Conservation (phyloP, 495 filamentous ascomycete genomes). For the Tuber microsphaerosporum region DNA sequence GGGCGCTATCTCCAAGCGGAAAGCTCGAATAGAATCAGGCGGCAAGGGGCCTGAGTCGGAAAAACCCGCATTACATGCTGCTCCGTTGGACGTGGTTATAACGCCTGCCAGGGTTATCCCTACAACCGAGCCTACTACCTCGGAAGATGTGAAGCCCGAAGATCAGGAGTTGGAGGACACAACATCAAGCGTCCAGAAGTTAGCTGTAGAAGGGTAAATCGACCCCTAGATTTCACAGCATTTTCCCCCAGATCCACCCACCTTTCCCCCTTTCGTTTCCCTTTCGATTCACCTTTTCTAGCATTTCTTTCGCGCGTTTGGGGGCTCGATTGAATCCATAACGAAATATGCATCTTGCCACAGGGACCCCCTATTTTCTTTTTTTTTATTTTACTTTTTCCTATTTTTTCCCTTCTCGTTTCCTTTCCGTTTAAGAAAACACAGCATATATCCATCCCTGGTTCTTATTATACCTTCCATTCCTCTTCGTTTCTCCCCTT, state of each 20-base stretch:
- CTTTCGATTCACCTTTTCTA: neutral
- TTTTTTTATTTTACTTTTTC: neutral
- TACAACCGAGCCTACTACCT: neutral
- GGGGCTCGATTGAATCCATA: neutral
- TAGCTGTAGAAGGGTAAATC: neutral
- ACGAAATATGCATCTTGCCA: neutral
- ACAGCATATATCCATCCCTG: neutral
- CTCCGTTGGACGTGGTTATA: constrained; percentile 58
- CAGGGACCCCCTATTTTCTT: neutral
- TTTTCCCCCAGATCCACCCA: neutral
- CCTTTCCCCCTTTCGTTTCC: neutral
- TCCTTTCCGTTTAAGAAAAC: neutral
- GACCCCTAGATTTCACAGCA: neutral
- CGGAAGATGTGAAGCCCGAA: neutral
- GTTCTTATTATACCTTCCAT: neutral
- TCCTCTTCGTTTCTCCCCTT: neutral
- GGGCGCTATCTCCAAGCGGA: constrained; percentile 58
- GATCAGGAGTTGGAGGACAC: neutral
- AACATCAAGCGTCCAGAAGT: neutral
- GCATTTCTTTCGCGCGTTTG: neutral
- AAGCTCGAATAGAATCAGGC: constrained; percentile 46
- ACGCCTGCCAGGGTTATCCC: constrained; percentile 9
- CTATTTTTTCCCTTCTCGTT: neutral
- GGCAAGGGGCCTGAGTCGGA: constrained; percentile 46
- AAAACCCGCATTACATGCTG: constrained; percentile 71